Percentiles rank a stretch among this genome's conserved stretches.
These are phyloP conservation scores for Nakazawaea molendinolei DNA, from an alignment of 805 yeast species.

Conservation along the genomic window DNA sequence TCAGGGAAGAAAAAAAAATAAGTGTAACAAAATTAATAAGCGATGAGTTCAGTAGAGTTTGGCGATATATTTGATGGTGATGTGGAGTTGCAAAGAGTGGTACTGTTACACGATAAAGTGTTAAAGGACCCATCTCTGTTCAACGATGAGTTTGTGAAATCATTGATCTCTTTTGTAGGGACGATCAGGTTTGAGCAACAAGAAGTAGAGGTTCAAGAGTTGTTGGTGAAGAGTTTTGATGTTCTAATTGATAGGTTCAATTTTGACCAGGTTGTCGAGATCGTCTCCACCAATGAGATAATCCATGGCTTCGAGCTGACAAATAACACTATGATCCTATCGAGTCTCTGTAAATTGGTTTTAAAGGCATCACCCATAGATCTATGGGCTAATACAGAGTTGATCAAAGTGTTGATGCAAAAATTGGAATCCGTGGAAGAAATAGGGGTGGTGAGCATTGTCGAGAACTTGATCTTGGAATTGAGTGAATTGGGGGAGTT, in stretches of 20 bases:
- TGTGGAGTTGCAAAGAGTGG: too few species aligned
- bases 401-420: slow-evolving; percentile 5
- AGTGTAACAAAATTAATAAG: too few species aligned
- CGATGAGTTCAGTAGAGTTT: too few species aligned
- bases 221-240: slow-evolving; percentile 3
- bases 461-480: slow-evolving; percentile 3
- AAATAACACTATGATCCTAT: neutral
- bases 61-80: too few species aligned
- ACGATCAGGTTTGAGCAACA: neutral
- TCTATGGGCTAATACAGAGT: slow-evolving; percentile 9
- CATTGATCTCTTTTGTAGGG: slow-evolving; percentile 1
- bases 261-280: too few species aligned
- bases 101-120: too few species aligned
- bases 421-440: slow-evolving; percentile 1
- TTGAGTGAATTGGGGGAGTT: slow-evolving; percentile 3
- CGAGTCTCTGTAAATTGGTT: neutral
- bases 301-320: neutral
- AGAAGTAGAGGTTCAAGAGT: neutral
- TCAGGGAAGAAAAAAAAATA: too few species aligned
- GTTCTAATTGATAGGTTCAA: neutral
- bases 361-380: slow-evolving; percentile 7
- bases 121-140: too few species aligned
- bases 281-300: slow-evolving; percentile 1
- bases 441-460: slow-evolving; percentile 1
- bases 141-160: neutral